These are phyloP conservation scores for Coemansia sp. DNA, from an alignment of 192 early-diverging fungal species.

Conservation along the genomic window DNA sequence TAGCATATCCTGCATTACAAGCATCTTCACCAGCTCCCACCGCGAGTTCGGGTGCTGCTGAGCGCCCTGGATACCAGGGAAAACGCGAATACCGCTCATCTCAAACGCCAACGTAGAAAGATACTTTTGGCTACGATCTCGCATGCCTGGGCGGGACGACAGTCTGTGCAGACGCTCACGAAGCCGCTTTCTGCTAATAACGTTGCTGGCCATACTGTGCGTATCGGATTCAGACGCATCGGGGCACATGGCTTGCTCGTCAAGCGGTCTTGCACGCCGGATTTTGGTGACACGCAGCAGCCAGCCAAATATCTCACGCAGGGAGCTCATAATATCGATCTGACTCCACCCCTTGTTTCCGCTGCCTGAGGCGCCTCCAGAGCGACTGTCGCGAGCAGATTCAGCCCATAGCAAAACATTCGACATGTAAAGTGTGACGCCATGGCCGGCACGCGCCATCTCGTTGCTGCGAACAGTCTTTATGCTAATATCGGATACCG, in stretches of 20 bases:
- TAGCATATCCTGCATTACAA: slow-evolving; percentile 54
- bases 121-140: slow-evolving; percentile 42
- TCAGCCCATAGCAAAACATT: slow-evolving; percentile 49
- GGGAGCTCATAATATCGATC: slow-evolving; percentile 25
- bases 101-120: slow-evolving; percentile 45
- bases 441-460: slow-evolving; percentile 47
- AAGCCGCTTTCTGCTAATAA: not conserved
- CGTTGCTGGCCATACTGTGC: not conserved
- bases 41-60: slow-evolving; percentile 53
- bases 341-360: slow-evolving; percentile 16
- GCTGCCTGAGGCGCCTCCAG: not conserved
- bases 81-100: slow-evolving; percentile 28
- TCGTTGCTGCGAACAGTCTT: slow-evolving; percentile 42
- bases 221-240: not conserved
- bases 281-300: slow-evolving; percentile 25
- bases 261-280: not conserved
- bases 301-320: slow-evolving; percentile 32
- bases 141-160: slow-evolving; percentile 10
- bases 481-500: slow-evolving; percentile 32
- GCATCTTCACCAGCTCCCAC: slow-evolving; percentile 55
- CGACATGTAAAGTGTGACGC: slow-evolving; percentile 42
- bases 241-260: not conserved
- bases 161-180: slow-evolving; percentile 13
- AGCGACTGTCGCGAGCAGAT: slow-evolving; percentile 34
- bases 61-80: slow-evolving; percentile 38